phyloP scores from a whole-genome alignment of 345 rosid species.

The Psidium guajava region DNA sequence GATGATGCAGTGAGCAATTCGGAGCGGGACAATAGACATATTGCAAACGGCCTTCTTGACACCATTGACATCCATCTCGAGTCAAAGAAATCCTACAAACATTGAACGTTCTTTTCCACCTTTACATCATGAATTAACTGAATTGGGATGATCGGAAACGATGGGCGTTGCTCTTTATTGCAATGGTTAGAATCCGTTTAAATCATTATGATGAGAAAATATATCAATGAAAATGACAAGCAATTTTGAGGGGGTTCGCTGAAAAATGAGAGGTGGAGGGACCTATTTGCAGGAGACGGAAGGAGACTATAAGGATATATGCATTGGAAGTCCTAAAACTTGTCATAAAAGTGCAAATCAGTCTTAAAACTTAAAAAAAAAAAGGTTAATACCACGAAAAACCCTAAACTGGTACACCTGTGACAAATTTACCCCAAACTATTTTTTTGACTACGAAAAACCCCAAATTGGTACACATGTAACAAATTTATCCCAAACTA shows the following conservation, averaged over 20 bases:
- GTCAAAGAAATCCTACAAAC: not conserved
- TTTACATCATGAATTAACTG: not conserved
- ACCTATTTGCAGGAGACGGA: not conserved
- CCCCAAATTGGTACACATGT: no score
- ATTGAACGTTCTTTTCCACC: no score
- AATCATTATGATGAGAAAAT: not conserved
- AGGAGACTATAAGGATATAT: not conserved
- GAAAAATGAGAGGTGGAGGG: not conserved
- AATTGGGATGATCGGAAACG: not conserved
- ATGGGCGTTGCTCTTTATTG: not conserved
- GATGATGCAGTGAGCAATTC: not conserved
- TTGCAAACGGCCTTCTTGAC: not conserved
- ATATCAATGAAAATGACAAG: not conserved
- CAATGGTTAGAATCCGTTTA: not conserved
- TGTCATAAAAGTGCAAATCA: no score
- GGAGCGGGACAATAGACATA: not conserved
- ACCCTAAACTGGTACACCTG: no score
- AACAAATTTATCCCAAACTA: no score
- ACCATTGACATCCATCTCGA: not conserved
- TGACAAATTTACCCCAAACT: no score
- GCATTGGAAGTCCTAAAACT: no score
- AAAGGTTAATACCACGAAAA: no score
- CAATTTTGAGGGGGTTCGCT: not conserved
- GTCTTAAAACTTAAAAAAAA: no score
- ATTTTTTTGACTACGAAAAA: no score